phyloP scores from a whole-genome alignment of 257 asterid species.

The Fraxinus americana region DNA sequence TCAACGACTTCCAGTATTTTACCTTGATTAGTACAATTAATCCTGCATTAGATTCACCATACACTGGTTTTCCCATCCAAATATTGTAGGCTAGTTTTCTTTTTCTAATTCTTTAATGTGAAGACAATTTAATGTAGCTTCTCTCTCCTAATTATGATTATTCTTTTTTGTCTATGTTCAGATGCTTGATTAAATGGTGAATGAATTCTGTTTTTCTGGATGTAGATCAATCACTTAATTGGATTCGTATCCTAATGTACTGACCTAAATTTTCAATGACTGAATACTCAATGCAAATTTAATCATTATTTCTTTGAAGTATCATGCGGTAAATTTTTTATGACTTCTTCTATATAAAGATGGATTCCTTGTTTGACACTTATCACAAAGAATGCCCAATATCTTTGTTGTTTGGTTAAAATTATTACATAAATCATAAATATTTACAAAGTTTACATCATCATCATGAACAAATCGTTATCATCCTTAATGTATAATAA shows the following conservation, averaged over 20 bases:
- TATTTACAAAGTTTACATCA: constrained; percentile 5
- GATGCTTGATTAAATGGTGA: background rate
- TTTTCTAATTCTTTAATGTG: background rate
- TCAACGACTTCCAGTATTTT: background rate
- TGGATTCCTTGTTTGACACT: background rate
- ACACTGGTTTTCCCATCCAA: background rate
- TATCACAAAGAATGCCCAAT: background rate
- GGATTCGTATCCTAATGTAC: background rate
- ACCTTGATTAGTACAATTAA: background rate
- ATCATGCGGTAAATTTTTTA: background rate
- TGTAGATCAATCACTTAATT: background rate
- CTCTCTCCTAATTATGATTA: background rate
- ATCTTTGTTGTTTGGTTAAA: background rate
- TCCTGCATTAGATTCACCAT: background rate
- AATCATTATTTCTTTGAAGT: background rate
- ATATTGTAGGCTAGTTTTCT: background rate
- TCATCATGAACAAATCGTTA: background rate
- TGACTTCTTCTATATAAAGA: background rate
- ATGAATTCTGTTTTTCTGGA: background rate
- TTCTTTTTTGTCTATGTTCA: background rate
- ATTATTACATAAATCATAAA: constrained; percentile 4
- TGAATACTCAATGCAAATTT: constrained; percentile 10
- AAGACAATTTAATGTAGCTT: background rate
- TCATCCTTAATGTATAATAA: background rate
- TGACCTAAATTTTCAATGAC: background rate